phyloP scores from a whole-genome alignment of 768 basidiomycete species.

The Leccinum longicurvipes region DNA sequence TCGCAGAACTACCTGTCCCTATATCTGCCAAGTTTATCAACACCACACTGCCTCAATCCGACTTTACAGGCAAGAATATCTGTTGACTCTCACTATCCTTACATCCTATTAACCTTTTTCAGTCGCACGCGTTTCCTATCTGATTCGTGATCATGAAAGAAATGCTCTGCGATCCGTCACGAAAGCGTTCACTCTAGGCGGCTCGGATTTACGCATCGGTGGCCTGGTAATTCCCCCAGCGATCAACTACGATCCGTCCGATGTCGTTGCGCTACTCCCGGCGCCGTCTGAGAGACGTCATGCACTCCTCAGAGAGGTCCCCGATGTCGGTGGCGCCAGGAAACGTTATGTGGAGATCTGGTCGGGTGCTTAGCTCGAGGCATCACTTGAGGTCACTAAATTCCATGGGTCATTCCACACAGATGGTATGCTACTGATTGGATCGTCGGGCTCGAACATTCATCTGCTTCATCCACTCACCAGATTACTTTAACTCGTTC shows the following conservation, averaged over 20 bases:
- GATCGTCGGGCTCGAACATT: neutral
- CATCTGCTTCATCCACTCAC: neutral
- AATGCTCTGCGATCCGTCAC: slow-evolving; percentile 46
- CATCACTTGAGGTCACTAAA: slow-evolving; percentile 54
- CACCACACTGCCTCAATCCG: slow-evolving; percentile 3
- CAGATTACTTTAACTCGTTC: slow-evolving; percentile 53
- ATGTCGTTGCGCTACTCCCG: slow-evolving; percentile 38
- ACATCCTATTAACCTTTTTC: neutral
- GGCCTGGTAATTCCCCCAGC: slow-evolving; percentile 10
- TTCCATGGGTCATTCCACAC: slow-evolving; percentile 59
- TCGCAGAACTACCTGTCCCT: slow-evolving; percentile 37
- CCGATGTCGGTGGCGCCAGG: slow-evolving; percentile 26
- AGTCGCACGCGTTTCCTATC: slow-evolving; percentile 46
- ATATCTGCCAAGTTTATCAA: slow-evolving; percentile 34
- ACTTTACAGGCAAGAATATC: slow-evolving; percentile 9
- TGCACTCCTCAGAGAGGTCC: slow-evolving; percentile 44
- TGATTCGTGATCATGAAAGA: slow-evolving; percentile 47
- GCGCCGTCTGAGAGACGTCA: slow-evolving; percentile 42
- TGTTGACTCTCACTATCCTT: no score
- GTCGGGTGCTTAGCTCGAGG: slow-evolving; percentile 41
- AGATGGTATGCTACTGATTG: no score
- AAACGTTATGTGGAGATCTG: slow-evolving; percentile 62
- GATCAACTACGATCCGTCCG: slow-evolving; percentile 23
- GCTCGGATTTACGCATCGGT: slow-evolving; percentile 11
- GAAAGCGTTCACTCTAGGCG: slow-evolving; percentile 35